Evolutionary conservation across 75 land plant species (phyloP).

Genomic region (Selaginella tamariscina): DNA sequence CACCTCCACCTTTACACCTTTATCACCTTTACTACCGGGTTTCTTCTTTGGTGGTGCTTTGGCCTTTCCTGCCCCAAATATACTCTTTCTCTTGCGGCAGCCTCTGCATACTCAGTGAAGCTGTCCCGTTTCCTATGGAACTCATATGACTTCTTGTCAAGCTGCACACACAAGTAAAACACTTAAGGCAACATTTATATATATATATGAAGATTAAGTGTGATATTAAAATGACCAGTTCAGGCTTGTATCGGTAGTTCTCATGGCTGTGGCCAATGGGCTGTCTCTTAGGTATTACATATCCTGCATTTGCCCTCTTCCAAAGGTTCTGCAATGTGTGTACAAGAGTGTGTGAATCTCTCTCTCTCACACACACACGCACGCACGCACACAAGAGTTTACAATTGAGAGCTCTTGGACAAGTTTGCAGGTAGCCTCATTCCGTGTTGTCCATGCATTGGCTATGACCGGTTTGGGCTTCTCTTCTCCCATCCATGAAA

Average conservation of each 20-base stretch:
- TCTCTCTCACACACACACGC: no score
- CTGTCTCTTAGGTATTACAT: slow-evolving; percentile 19
- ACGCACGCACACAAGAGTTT: no score
- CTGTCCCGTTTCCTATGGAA: slow-evolving; percentile 18
- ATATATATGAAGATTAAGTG: no score
- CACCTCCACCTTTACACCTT: no score
- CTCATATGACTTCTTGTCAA: slow-evolving; percentile 13
- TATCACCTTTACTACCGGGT: not conserved
- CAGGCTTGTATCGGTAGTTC: slow-evolving; percentile 14
- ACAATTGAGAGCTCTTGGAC: not conserved
- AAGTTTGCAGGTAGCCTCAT: not conserved
- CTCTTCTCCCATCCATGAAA: not conserved
- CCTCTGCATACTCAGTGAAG: slow-evolving; percentile 19
- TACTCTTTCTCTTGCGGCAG: slow-evolving; percentile 15
- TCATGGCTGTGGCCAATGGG: slow-evolving; percentile 10
- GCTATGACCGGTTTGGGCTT: not conserved
- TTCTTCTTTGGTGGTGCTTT: not conserved
- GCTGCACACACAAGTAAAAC: no score
- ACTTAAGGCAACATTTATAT: no score
- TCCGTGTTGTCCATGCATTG: not conserved
- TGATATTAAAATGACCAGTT: slow-evolving; percentile 5
- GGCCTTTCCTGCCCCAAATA: not conserved
- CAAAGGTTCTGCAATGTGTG: slow-evolving; percentile 30
- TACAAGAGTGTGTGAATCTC: no score
- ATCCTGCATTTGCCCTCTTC: slow-evolving; percentile 29